Evolutionary conservation across 2,329 filamentous ascomycete genomes (phyloP), one percentile per base, ranked within the genome.

Genomic region (Fusarium palustre): DNA sequence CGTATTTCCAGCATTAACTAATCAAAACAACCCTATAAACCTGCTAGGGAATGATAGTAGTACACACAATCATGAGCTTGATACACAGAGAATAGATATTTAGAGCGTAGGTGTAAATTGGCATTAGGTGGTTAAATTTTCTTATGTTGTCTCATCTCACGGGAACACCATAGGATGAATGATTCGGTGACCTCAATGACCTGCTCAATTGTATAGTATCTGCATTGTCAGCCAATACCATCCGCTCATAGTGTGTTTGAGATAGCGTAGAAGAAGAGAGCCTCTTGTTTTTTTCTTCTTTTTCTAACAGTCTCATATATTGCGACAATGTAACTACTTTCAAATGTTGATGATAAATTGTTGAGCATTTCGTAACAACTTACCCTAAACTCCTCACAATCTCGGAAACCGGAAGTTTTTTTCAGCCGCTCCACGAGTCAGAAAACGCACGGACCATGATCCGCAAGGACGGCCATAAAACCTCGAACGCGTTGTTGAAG

Each of bases 401-500:
- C 5, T 15, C 31, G 38, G 52, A 13, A 13, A 3, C 10, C 59
- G 71, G 72, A 55, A 20, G 11, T 28, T 69, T 9, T 9, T 31
- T 41, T 55, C 36, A 11, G 28, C 46, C 64, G 20, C n/a, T 24
- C n/a, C n/a, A n/a, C 12, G 20, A 47, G n/a, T 43, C 49, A 33
- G 2, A 7, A 3, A 1, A n/a, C 13, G 62, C 62, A 65, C 62
- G 38, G 62, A 65, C 62, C 62, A 65, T 16, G 22, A 8, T 3
- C 30, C 22, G 28, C 22, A 22, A 11, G 53, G 33, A 55, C 34
- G 22, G 34, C 24, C 52, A 76, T 78, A 80, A 80, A 78, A 66
- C 71, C 66, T 69, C 67, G 46, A 63, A 52, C 57, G 49, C 59
- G 49, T 31, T 45, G 25, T 22, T 22, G n/a, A 71, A 77, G 73